phyloP scores from a whole-genome alignment of 331 rosid species.

The Rhamnella rubrinervis region DNA sequence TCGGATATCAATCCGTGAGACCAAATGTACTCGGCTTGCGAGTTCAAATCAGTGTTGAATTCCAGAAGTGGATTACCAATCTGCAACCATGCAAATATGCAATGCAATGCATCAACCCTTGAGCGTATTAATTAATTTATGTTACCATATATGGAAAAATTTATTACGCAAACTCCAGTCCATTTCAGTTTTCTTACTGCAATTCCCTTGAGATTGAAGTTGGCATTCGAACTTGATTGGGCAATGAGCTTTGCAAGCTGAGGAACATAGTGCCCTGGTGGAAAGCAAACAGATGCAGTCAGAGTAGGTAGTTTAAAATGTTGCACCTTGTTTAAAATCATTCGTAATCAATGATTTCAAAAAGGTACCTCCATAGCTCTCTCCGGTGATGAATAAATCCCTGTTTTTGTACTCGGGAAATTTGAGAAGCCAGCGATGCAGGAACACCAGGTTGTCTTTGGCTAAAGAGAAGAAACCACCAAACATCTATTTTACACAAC shows the following conservation, averaged over 20 bases:
- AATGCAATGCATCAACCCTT: background rate
- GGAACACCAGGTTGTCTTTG: slow-evolving; percentile 57
- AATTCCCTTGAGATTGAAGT: slow-evolving; percentile 60
- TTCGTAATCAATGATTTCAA: background rate
- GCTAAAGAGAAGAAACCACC: slow-evolving; percentile 31
- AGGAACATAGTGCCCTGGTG: slow-evolving; percentile 68
- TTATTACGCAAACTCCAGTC: background rate
- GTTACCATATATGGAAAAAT: background rate
- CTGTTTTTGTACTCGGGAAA: slow-evolving; percentile 48
- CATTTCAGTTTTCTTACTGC: slow-evolving; percentile 48
- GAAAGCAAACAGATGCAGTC: background rate
- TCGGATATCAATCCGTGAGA: slow-evolving; percentile 51
- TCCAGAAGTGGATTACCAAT: slow-evolving; percentile 53
- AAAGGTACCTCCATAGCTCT: slow-evolving; percentile 56
- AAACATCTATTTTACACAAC: background rate
- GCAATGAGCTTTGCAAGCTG: slow-evolving; percentile 62
- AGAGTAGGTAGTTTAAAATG: background rate
- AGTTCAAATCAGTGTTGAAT: slow-evolving; percentile 40
- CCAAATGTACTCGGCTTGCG: slow-evolving; percentile 39
- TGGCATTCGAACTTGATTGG: slow-evolving; percentile 23
- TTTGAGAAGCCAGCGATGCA: slow-evolving; percentile 47
- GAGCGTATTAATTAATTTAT: no score
- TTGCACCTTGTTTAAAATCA: background rate
- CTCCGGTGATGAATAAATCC: slow-evolving; percentile 65
- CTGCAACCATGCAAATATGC: slow-evolving; percentile 13